A percentile compares a stretch with the other conserved stretches of the same genome.
Conservation (phyloP, 2,329 filamentous ascomycete genomes). For the Thelonectria discophora region DNA sequence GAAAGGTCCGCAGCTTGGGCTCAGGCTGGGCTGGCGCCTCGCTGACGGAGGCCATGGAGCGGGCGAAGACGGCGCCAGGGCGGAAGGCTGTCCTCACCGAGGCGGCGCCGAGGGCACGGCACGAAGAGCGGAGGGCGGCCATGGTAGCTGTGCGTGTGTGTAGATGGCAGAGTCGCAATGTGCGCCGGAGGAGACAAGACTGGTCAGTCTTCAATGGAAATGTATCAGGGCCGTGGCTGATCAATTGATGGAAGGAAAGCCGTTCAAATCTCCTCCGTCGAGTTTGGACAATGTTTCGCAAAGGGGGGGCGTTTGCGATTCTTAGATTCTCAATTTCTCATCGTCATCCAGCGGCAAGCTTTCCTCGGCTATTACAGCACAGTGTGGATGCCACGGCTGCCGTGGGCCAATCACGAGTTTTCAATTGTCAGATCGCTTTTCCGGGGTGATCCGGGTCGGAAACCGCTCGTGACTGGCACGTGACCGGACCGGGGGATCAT, state of each 20-base stretch:
- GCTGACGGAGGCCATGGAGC: slow-evolving; percentile 65
- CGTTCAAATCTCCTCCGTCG: slow-evolving; percentile 42
- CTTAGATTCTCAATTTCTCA: slow-evolving; percentile 31
- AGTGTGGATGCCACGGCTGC: slow-evolving; percentile 27
- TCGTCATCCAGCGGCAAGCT: slow-evolving; percentile 41
- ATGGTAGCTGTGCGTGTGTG: slow-evolving; percentile 49
- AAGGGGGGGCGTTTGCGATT: slow-evolving; percentile 35
- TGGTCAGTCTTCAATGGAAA: slow-evolving; percentile 37
- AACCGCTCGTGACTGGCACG: slow-evolving; percentile 37
- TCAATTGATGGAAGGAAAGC: slow-evolving; percentile 42
- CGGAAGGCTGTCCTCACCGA: slow-evolving; percentile 51
- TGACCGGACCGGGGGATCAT: slow-evolving; percentile 29
- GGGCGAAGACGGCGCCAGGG: slow-evolving; percentile 54
- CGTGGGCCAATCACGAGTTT: slow-evolving; percentile 38
- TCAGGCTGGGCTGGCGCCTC: slow-evolving; percentile 70
- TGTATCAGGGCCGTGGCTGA: slow-evolving; percentile 30
- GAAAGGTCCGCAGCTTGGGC: slow-evolving; percentile 88
- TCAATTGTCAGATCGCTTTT: slow-evolving; percentile 46
- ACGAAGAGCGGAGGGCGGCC: slow-evolving; percentile 69
- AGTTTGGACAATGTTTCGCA: slow-evolving; percentile 33
- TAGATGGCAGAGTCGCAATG: slow-evolving; percentile 32
- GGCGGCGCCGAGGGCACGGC: slow-evolving; percentile 61
- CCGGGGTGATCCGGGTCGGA: slow-evolving; percentile 41
- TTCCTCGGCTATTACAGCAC: slow-evolving; percentile 44
- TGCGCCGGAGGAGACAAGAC: slow-evolving; percentile 40